Percentiles rank a stretch among this genome's conserved stretches.
Conservation (phyloP, 805 yeast species). For the Blastobotrys attinorum region DNA sequence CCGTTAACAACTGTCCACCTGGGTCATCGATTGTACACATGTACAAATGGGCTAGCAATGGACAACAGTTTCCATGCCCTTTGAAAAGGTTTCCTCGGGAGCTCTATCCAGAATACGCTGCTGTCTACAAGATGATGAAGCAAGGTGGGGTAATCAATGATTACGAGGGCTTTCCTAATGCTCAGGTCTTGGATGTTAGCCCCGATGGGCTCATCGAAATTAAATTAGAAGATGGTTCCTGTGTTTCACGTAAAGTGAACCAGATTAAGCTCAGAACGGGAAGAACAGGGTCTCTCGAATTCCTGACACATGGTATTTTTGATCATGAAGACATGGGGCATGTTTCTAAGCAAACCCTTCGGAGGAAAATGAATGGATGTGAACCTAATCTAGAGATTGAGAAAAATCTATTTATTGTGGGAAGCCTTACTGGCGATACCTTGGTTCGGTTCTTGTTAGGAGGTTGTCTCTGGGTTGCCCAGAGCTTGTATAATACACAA, state of each 20-base stretch:
- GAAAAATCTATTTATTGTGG: slow-evolving; percentile 21
- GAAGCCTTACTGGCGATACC: slow-evolving; percentile 27
- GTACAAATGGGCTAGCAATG: slow-evolving; percentile 22
- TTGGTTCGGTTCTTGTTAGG: slow-evolving; percentile 26
- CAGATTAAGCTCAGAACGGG: slow-evolving; percentile 22
- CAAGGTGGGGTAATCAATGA: slow-evolving; percentile 7
- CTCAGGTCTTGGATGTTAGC: slow-evolving; percentile 8
- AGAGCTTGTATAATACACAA: background rate
- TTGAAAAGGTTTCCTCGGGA: slow-evolving; percentile 24
- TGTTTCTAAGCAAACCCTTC: slow-evolving; percentile 10
- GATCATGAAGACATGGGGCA: slow-evolving; percentile 3
- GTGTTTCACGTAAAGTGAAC: slow-evolving; percentile 8
- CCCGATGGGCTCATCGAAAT: slow-evolving; percentile 14
- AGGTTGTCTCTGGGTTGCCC: slow-evolving; percentile 21
- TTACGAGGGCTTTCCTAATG: slow-evolving; percentile 20
- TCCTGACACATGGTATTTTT: slow-evolving; percentile 13
- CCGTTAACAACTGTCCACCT: slow-evolving; percentile 15
- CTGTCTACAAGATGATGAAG: slow-evolving; percentile 22
- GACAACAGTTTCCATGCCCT: slow-evolving; percentile 18
- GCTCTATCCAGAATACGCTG: slow-evolving; percentile 27
- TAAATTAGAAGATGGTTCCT: slow-evolving; percentile 10
- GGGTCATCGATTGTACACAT: slow-evolving; percentile 18
- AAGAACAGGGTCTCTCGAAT: slow-evolving; percentile 24
- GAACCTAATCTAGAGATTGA: slow-evolving; percentile 14
- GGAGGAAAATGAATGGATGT: slow-evolving; percentile 6